These are phyloP conservation scores for Fusarium drepaniforme DNA, from an alignment of 2,329 filamentous ascomycete genomes.

Conservation along the genomic window DNA sequence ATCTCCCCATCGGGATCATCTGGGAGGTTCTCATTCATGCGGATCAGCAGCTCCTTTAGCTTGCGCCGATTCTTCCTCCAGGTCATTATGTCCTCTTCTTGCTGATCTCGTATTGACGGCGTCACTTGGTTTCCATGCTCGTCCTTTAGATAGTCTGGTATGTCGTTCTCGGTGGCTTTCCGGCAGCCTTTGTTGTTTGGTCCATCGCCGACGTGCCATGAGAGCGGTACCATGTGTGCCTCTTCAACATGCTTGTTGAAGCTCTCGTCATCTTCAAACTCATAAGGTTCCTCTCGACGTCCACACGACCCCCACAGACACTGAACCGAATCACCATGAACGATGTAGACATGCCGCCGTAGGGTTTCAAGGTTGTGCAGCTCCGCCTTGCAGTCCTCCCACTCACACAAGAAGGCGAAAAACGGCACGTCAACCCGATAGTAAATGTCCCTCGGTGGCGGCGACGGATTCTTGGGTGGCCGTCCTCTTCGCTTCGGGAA, in stretches of 20 bases:
- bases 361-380: conserved; percentile 73
- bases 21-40: conserved; percentile 60
- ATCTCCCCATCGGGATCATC: conserved; percentile 54
- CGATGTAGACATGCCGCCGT: conserved; percentile 62
- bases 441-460: conserved; percentile 57
- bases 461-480: conserved; percentile 54
- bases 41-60: conserved; percentile 57
- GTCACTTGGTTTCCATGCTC: conserved; percentile 67
- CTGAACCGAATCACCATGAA: conserved; percentile 56
- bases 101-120: conserved; percentile 65
- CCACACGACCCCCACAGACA: conserved; percentile 52
- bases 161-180: conserved; percentile 41
- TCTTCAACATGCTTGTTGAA: conserved; percentile 66
- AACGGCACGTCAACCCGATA: conserved; percentile 57
- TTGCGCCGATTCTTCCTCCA: conserved; percentile 58
- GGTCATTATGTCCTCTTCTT: conserved; percentile 61
- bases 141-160: conserved; percentile 66
- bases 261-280: conserved; percentile 52
- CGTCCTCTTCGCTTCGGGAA: conserved; percentile 57
- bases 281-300: conserved; percentile 28
- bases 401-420: conserved; percentile 69
- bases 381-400: conserved; percentile 69
- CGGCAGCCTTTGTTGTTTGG: conserved; percentile 55
- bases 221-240: conserved; percentile 64
- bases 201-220: conserved; percentile 72